Percentiles rank a stretch among this genome's conserved stretches.
These are phyloP conservation scores for Penicillium aurantiogriseum DNA, from an alignment of 2,329 filamentous ascomycete species.

Conservation along the genomic window DNA sequence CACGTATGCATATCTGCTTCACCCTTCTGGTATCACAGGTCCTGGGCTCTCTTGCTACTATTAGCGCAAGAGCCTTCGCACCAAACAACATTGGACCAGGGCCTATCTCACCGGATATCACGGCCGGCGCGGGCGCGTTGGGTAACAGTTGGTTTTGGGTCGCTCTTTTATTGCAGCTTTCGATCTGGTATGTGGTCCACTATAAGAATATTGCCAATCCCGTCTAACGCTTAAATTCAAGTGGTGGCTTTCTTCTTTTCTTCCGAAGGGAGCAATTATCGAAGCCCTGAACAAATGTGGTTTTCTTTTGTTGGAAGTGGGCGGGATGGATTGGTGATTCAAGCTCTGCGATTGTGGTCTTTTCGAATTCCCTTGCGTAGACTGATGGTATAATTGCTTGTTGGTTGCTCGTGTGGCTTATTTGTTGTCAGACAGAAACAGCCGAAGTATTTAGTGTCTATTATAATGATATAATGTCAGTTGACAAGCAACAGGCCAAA, in stretches of 20 bases:
- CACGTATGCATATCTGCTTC: constrained; percentile 63
- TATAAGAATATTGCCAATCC: neutral
- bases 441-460: neutral
- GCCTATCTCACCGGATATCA: constrained; percentile 62
- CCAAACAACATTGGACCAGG: constrained; percentile 63
- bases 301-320: neutral
- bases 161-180: constrained; percentile 56
- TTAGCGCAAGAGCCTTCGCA: constrained; percentile 59
- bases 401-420: neutral
- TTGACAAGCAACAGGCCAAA: neutral
- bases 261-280: constrained; percentile 48
- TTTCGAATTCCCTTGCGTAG: neutral
- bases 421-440: neutral
- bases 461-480: neutral
- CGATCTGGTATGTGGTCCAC: constrained; percentile 58
- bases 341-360: neutral
- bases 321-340: neutral
- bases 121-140: constrained; percentile 47
- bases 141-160: constrained; percentile 61
- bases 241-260: constrained; percentile 43
- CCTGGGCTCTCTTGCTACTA: constrained; percentile 61
- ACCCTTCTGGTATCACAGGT: constrained; percentile 61
- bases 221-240: constrained; percentile 14
- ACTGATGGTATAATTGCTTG: neutral
- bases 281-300: constrained; percentile 34